Evolutionary conservation across 805 yeast genomes (phyloP).

Genomic region (Kodamaea sagamina): DNA sequence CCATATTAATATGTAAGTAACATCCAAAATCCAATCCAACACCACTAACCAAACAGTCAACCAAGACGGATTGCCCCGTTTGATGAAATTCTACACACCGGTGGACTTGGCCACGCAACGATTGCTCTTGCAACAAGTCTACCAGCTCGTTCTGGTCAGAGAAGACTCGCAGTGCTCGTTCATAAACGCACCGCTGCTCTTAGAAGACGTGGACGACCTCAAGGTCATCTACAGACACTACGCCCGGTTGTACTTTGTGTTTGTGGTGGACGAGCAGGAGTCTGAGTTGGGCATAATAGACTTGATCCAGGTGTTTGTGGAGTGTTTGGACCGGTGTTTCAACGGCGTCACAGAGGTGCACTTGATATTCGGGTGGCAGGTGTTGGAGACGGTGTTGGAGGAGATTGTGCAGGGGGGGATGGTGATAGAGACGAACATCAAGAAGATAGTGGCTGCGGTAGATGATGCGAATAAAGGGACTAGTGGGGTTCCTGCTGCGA

Average conservation of each 20-base stretch:
- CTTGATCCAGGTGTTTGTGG: conserved; percentile 94
- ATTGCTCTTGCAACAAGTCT: conserved; percentile 76
- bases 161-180: conserved; percentile 82
- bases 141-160: conserved; percentile 70
- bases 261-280: conserved; percentile 94
- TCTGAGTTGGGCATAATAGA: conserved; percentile 92
- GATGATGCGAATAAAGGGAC: conserved; percentile 55
- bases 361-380: conserved; percentile 98
- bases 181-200: conserved; percentile 81
- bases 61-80: conserved; percentile 85
- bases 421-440: conserved; percentile 91
- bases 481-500: conserved; percentile 16
- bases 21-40: background rate
- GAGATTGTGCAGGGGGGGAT: conserved; percentile 97
- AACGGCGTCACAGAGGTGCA: conserved; percentile 94
- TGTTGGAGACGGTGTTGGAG: conserved; percentile 82
- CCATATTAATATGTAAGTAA: conserved; percentile 74
- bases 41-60: conserved; percentile 57
- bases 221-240: conserved; percentile 91
- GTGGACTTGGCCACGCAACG: conserved; percentile 84
- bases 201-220: conserved; percentile 69
- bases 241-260: conserved; percentile 94
- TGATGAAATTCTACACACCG: conserved; percentile 89
- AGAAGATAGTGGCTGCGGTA: conserved; percentile 77
- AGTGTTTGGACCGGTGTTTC: conserved; percentile 89